Evolutionary conservation across 495 filamentous ascomycete genomes (phyloP).

Genomic region (Pyrenula massariospora): DNA sequence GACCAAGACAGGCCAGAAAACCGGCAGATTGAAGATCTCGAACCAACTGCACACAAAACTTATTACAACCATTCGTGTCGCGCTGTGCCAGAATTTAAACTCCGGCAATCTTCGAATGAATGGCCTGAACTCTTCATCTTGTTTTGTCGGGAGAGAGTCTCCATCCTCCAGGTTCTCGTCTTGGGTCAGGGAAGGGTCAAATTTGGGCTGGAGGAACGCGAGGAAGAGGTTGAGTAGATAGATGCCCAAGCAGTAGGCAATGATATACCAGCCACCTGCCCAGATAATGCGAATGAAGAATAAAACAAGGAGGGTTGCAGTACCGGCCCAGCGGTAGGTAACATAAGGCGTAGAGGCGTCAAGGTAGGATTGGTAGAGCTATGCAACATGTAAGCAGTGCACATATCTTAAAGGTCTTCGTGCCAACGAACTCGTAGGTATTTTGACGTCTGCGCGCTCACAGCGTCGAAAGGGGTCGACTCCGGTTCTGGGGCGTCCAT

Average conservation of each 20-base stretch:
- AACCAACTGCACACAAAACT: slow-evolving; percentile 88
- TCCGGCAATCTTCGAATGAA: slow-evolving; percentile 94
- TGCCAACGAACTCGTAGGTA: slow-evolving; percentile 47
- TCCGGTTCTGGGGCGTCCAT: slow-evolving; percentile 78
- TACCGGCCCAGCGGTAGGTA: slow-evolving; percentile 79
- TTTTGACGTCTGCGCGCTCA: slow-evolving; percentile 71
- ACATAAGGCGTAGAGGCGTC: slow-evolving; percentile 85
- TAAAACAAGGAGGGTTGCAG: slow-evolving; percentile 54
- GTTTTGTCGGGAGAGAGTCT: slow-evolving; percentile 76
- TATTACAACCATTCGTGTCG: slow-evolving; percentile 76
- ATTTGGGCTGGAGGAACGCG: slow-evolving; percentile 95
- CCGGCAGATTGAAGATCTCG: slow-evolving; percentile 84
- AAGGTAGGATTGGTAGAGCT: slow-evolving; percentile 93
- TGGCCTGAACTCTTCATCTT: slow-evolving; percentile 92
- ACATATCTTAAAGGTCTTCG: not conserved
- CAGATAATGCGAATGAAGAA: slow-evolving; percentile 85
- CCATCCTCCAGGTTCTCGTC: slow-evolving; percentile 97
- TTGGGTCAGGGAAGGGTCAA: slow-evolving; percentile 91
- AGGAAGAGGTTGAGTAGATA: slow-evolving; percentile 99
- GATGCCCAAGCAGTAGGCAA: slow-evolving; percentile 95
- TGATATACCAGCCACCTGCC: slow-evolving; percentile 97
- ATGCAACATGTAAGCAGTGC: slow-evolving; percentile 8
- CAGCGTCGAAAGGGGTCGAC: slow-evolving; percentile 71
- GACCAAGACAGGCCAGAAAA: slow-evolving; percentile 97
- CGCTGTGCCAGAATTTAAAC: slow-evolving; percentile 99